These are phyloP conservation scores for Actinomortierella ambigua DNA, from an alignment of 371 early-diverging fungal species.

Conservation along the genomic window DNA sequence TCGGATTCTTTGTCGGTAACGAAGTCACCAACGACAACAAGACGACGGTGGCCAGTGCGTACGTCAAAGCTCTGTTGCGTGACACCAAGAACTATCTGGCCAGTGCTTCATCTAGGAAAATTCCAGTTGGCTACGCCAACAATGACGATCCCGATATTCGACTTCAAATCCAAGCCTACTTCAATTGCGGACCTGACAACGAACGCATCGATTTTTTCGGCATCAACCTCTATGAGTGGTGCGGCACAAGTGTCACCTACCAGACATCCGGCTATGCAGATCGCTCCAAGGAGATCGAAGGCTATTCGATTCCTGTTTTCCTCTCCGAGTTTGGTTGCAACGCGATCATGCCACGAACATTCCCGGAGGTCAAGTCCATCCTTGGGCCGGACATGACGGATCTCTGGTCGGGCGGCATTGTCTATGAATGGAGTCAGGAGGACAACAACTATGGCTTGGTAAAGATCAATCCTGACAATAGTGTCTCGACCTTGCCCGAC, in stretches of 20 bases:
- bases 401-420: slow-evolving; percentile 77
- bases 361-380: slow-evolving; percentile 65
- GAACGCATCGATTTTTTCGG: slow-evolving; percentile 73
- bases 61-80: slow-evolving; percentile 75
- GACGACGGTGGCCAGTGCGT: slow-evolving; percentile 71
- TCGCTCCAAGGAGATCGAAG: slow-evolving; percentile 57
- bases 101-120: slow-evolving; percentile 47
- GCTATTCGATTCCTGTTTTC: slow-evolving; percentile 65
- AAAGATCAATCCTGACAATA: slow-evolving; percentile 54
- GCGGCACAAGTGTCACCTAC: slow-evolving; percentile 55
- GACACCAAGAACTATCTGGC: slow-evolving; percentile 73
- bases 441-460: slow-evolving; percentile 82
- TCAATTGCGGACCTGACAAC: slow-evolving; percentile 72
- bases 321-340: slow-evolving; percentile 74
- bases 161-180: slow-evolving; percentile 71
- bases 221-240: slow-evolving; percentile 73
- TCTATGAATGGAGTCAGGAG: slow-evolving; percentile 84
- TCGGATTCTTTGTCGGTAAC: slow-evolving; percentile 82
- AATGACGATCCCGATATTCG: slow-evolving; percentile 78
- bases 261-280: slow-evolving; percentile 64
- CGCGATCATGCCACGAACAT: slow-evolving; percentile 55
- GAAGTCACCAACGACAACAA: slow-evolving; percentile 76
- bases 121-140: slow-evolving; percentile 84
- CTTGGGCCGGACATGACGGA: slow-evolving; percentile 72
- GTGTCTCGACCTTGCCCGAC: slow-evolving; percentile 48